phyloP scores from a whole-genome alignment of 192 early-diverging fungal species.

The Cetraspora pellucida region DNA sequence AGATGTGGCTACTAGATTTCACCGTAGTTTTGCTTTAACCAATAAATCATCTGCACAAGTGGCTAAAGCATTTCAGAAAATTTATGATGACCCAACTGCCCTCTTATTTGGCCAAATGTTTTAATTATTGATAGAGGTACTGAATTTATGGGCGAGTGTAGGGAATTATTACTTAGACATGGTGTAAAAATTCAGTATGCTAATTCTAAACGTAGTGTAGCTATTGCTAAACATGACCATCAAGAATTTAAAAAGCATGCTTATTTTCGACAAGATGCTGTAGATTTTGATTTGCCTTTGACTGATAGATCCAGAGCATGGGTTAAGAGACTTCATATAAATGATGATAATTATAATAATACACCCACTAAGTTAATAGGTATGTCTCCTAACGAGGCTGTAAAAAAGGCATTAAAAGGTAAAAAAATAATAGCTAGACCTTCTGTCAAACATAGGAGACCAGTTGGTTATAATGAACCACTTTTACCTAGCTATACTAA shows the following conservation, averaged over 20 bases:
- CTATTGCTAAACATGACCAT: too few relatives aligned
- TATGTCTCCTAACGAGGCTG: constrained; percentile 22
- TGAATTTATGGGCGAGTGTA: constrained; percentile 16
- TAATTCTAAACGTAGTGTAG: not conserved
- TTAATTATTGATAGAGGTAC: constrained; percentile 7
- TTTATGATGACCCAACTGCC: constrained; percentile 17
- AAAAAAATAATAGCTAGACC: constrained; percentile 22
- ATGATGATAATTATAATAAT: constrained; percentile 32
- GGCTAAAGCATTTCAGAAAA: constrained; percentile 3
- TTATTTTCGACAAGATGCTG: constrained; percentile 11
- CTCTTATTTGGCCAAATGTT: not conserved
- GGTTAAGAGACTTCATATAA: constrained; percentile 21
- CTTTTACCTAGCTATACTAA: constrained; percentile 26
- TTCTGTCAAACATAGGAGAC: not conserved
- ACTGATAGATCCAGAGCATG: constrained; percentile 11
- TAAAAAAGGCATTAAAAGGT: constrained; percentile 25
- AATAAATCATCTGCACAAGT: not conserved
- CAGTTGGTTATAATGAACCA: not conserved
- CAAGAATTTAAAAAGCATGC: too few relatives aligned
- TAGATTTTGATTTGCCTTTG: constrained; percentile 29
- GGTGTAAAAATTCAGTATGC: constrained; percentile 26
- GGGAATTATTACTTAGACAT: constrained; percentile 12
- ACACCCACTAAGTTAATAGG: constrained; percentile 10
- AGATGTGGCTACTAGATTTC: constrained; percentile 6
- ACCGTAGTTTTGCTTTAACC: not conserved